Evolutionary conservation across 352 stramenopile genomes (phyloP).

Genomic region (Phytophthora pluvialis): DNA sequence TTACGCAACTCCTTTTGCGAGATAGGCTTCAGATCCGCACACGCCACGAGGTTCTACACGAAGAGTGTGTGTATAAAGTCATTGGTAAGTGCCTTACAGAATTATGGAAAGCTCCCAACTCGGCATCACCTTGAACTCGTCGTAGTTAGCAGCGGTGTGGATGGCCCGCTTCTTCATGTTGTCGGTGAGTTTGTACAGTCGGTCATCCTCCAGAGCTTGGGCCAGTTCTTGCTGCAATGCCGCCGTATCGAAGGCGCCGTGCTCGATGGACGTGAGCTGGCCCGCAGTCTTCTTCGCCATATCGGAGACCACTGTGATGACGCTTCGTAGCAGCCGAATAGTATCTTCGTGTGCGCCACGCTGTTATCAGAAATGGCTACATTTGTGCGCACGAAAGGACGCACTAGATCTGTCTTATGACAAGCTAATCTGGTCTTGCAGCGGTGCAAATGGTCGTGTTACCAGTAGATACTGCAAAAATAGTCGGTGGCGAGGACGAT

Average conservation of each 20-base stretch:
- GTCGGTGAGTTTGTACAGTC: conserved; percentile 86
- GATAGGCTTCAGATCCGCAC: conserved; percentile 84
- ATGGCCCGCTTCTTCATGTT: conserved; percentile 90
- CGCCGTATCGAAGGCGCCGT: conserved; percentile 76
- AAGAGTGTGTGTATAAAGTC: background rate
- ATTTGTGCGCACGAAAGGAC: conserved; percentile 30
- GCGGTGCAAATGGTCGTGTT: background rate
- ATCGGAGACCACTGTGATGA: conserved; percentile 2
- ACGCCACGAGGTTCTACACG: conserved; percentile 81
- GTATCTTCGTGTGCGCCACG: conserved; percentile 37
- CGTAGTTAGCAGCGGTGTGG: conserved; percentile 82
- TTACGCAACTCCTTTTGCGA: conserved; percentile 72
- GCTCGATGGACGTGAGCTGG: conserved; percentile 78
- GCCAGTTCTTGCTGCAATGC: conserved; percentile 77
- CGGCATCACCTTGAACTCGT: conserved; percentile 80
- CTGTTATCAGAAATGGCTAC: conserved; percentile 27
- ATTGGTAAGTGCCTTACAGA: too few relatives aligned
- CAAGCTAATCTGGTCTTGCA: conserved; percentile 24
- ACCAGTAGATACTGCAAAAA: conserved; percentile 20
- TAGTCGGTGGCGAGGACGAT: conserved; percentile 12
- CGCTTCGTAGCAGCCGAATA: conserved; percentile 19
- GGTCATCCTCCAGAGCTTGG: conserved; percentile 78
- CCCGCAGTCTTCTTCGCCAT: conserved; percentile 38
- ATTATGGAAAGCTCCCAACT: background rate
- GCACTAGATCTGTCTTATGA: conserved; percentile 35